Conservation (phyloP, 306 rosid species). For the Dalbergia cochinchinensis region DNA sequence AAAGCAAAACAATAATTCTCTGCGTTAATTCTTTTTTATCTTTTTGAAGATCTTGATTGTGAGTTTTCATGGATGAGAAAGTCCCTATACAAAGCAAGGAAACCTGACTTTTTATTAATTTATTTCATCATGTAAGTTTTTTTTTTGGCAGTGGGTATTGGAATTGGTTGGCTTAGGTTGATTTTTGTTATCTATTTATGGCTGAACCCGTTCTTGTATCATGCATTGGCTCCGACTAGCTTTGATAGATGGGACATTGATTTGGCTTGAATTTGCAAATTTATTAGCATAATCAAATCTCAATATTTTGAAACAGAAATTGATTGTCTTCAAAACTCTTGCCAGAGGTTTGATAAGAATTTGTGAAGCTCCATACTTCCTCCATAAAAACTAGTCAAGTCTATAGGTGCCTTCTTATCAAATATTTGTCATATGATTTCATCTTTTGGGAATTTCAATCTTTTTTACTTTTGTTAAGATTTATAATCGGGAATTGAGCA, state of each 20-base stretch:
- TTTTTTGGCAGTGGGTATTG: conserved; percentile 16
- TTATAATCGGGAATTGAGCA: conserved; percentile 9
- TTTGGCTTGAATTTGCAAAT: conserved; percentile 1
- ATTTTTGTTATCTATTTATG: conserved; percentile 7
- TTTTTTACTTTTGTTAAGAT: neutral
- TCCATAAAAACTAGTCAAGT: conserved; percentile 19
- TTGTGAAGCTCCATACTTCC: conserved; percentile 20
- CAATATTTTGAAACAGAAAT: neutral
- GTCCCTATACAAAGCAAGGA: neutral
- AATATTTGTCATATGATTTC: neutral
- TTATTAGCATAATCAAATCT: conserved; percentile 3
- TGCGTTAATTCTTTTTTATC: neutral
- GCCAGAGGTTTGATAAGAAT: conserved; percentile 1
- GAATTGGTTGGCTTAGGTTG: neutral
- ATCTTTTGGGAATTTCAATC: neutral
- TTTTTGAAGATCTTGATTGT: conserved; percentile 1
- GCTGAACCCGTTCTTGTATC: conserved; percentile 1
- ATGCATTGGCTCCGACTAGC: conserved; percentile 1
- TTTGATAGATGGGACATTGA: conserved; percentile 7
- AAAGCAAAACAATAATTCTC: conserved; percentile 23
- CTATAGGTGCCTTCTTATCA: neutral
- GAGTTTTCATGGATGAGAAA: conserved; percentile 20
- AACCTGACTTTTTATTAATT: neutral
- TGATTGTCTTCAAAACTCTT: conserved; percentile 2
- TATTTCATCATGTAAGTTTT: neutral